A percentile compares a stretch with the other conserved stretches of the same genome.
Evolutionary conservation across 768 basidiomycete species (phyloP).

Genomic region (Leucosporidium creatinivorum): DNA sequence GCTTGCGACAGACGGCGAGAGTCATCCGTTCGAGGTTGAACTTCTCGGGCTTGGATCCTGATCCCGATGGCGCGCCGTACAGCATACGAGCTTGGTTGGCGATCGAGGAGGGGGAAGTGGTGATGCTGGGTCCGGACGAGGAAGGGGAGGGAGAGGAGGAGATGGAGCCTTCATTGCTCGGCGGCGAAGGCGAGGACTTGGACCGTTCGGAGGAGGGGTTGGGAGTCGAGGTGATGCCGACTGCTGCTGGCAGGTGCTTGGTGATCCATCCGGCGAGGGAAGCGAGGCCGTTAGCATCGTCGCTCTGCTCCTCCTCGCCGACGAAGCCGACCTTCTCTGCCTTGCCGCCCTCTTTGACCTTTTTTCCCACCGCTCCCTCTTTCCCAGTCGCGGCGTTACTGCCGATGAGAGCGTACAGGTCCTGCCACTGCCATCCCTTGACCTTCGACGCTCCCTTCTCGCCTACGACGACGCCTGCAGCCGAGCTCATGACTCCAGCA

Average conservation of each 20-base stretch:
- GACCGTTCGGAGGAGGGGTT: slow-evolving; percentile 9
- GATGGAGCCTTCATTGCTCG: not conserved
- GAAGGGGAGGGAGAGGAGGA: not conserved
- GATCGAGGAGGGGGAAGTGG: not conserved
- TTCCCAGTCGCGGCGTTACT: not conserved
- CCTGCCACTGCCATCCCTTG: slow-evolving; percentile 34
- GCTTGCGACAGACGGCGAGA: slow-evolving; percentile 73
- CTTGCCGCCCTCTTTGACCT: slow-evolving; percentile 5
- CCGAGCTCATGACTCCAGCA: slow-evolving; percentile 34
- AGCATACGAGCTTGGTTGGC: slow-evolving; percentile 14
- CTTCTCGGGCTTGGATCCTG: slow-evolving; percentile 46
- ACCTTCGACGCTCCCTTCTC: slow-evolving; percentile 46
- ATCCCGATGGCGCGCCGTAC: slow-evolving; percentile 23
- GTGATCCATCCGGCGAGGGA: slow-evolving; percentile 31
- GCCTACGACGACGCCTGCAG: slow-evolving; percentile 34
- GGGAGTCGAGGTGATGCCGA: not conserved
- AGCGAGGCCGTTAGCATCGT: slow-evolving; percentile 18
- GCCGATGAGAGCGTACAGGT: slow-evolving; percentile 27
- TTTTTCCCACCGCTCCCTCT: slow-evolving; percentile 46
- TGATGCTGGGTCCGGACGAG: too few relatives aligned
- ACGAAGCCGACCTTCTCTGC: not conserved
- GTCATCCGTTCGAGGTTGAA: slow-evolving; percentile 83
- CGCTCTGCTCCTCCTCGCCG: not conserved
- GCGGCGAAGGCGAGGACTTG: not conserved
- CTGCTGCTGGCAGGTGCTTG: slow-evolving; percentile 11